Conservation (phyloP, 306 rosid genomes). For the Purshia tridentata region DNA sequence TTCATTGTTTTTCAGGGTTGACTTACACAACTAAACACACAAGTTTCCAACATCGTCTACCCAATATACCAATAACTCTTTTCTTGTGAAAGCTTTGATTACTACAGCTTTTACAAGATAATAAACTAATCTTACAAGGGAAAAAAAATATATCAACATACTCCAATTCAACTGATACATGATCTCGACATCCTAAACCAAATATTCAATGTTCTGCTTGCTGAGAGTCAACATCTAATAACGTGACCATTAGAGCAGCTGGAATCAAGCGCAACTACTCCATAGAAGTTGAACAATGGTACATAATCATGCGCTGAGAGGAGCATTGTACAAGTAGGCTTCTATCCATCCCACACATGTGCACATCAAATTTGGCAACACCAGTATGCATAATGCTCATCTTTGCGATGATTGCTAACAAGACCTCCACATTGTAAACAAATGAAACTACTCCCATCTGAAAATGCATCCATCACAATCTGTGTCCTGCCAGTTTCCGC, state of each 20-base stretch:
- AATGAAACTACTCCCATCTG: conserved; percentile 95
- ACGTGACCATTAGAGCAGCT: conserved; percentile 5
- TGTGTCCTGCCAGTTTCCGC: conserved; percentile 91
- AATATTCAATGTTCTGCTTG: conserved; percentile 9
- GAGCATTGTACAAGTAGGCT: conserved; percentile 24
- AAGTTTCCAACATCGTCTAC: conserved; percentile 16
- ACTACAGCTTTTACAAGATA: conserved; percentile 31
- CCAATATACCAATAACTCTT: neutral
- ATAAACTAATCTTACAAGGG: conserved; percentile 11
- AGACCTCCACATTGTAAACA: conserved; percentile 97
- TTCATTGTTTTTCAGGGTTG: no score
- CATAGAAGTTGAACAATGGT: conserved; percentile 1
- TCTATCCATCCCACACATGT: conserved; percentile 2
- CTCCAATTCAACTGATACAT: conserved; percentile 24
- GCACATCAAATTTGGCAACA: conserved; percentile 53
- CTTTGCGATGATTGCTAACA: conserved; percentile 83
- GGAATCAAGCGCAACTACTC: neutral
- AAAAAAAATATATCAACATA: conserved; percentile 15
- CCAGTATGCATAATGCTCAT: conserved; percentile 87
- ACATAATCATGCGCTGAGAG: conserved; percentile 21
- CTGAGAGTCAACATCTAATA: conserved; percentile 8
- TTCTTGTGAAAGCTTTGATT: neutral
- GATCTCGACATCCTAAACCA: conserved; percentile 21
- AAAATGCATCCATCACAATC: conserved; percentile 83
- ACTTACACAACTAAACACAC: neutral